These are phyloP conservation scores for Teunomyces gatunensis DNA, from an alignment of 805 yeast genomes.

Conservation along the genomic window DNA sequence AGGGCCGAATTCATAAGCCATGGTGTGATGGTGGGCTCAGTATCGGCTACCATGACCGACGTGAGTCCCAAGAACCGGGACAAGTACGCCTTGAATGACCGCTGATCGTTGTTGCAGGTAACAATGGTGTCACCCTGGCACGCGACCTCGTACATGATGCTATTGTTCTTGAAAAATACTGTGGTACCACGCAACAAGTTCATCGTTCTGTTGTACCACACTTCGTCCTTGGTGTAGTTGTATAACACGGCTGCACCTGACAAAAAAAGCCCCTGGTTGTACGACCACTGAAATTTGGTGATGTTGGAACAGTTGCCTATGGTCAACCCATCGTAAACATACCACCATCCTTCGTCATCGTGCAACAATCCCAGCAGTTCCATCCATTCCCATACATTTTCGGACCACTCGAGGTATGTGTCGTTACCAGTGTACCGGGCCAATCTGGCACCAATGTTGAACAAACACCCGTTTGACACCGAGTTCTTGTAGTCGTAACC, in stretches of 20 bases:
- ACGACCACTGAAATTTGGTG: conserved; percentile 73
- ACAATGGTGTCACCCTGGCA: conserved; percentile 55
- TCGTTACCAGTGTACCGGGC: conserved; percentile 41
- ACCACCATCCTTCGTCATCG: conserved; percentile 40
- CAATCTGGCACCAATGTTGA: conserved; percentile 44
- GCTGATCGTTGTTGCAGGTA: conserved; percentile 80
- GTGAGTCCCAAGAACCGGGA: conserved; percentile 73
- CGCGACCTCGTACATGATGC: conserved; percentile 76
- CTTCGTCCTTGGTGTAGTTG: conserved; percentile 62
- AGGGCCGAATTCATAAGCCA: conserved; percentile 41
- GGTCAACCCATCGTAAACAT: conserved; percentile 75
- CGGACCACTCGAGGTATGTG: conserved; percentile 41
- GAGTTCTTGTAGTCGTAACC: conserved; percentile 47
- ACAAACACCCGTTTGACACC: conserved; percentile 44
- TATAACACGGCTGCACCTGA: conserved; percentile 81
- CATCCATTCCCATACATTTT: conserved; percentile 47
- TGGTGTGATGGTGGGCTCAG: conserved; percentile 44
- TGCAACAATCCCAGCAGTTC: conserved; percentile 39
- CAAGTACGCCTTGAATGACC: conserved; percentile 87
- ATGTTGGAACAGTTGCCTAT: conserved; percentile 61
- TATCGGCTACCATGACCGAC: conserved; percentile 64
- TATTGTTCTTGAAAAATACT: conserved; percentile 47
- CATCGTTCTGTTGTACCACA: conserved; percentile 65
- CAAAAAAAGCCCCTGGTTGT: conserved; percentile 77
- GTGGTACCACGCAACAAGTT: conserved; percentile 53